phyloP scores from a whole-genome alignment of 768 basidiomycete species.

The Cyclocybe cylindracea region DNA sequence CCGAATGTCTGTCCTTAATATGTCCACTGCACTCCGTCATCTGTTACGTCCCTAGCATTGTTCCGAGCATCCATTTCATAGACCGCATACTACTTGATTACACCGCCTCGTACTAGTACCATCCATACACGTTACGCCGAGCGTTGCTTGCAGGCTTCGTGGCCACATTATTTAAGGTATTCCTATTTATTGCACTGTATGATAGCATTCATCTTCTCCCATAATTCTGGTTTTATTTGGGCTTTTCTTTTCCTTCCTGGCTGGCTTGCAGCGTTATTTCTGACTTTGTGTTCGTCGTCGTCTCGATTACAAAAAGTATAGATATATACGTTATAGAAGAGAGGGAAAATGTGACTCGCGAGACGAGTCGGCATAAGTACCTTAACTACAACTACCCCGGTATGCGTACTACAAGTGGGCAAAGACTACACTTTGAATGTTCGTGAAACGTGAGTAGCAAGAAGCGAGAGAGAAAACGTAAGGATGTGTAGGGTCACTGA shows the following conservation, averaged over 20 bases:
- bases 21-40: no score
- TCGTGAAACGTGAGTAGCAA: neutral
- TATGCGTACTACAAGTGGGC: conserved; percentile 14
- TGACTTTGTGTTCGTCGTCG: neutral
- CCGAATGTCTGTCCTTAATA: neutral
- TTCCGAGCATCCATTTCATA: conserved; percentile 1
- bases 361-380: neutral
- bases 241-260: neutral
- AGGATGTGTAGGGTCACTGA: neutral
- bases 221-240: neutral
- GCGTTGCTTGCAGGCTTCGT: neutral
- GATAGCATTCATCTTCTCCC: neutral
- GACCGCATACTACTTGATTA: neutral
- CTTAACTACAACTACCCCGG: conserved; percentile 5
- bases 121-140: no score
- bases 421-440: neutral
- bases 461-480: neutral
- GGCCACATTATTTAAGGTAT: conserved; percentile 6
- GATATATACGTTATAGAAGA: conserved; percentile 17
- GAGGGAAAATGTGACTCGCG: neutral
- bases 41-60: no score
- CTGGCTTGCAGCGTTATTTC: neutral
- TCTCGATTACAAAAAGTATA: conserved; percentile 11
- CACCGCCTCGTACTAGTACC: neutral
- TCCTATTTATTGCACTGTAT: conserved; percentile 13